Evolutionary conservation across 768 basidiomycete genomes (phyloP).

Genomic region (Boletus sensibilis): DNA sequence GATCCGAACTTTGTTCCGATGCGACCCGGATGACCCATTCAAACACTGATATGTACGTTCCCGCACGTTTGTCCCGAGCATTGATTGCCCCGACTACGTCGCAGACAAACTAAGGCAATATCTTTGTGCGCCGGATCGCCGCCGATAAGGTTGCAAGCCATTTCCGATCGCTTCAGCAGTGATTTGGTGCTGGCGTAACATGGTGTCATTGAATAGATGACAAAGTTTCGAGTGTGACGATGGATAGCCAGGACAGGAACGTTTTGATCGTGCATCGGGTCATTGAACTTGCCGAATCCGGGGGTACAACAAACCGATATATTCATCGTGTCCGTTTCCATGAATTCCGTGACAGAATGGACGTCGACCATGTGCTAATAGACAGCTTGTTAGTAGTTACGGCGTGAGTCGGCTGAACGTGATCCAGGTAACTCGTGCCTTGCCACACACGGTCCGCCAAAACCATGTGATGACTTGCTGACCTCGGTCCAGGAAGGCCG

Average conservation of each 20-base stretch:
- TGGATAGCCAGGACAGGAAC: too few relatives aligned
- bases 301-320: not conserved
- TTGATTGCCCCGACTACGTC: not conserved
- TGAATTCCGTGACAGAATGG: not conserved
- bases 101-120: not conserved
- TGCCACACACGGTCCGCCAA: not conserved
- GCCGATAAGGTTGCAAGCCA: not conserved
- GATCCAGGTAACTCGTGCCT: not conserved
- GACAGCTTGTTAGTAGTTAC: not conserved
- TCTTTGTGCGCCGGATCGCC: not conserved
- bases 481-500: not conserved
- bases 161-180: not conserved
- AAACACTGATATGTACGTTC: not conserved
- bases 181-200: not conserved
- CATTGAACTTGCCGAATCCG: not conserved
- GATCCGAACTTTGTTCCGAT: constrained; percentile 13
- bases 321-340: not conserved
- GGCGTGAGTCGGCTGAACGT: not conserved
- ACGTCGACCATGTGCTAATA: constrained; percentile 13
- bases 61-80: not conserved
- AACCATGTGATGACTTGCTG: constrained; percentile 14
- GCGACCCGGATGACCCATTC: constrained; percentile 8
- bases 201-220: too few relatives aligned
- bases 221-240: not conserved
- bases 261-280: not conserved